Evolutionary conservation across 495 filamentous ascomycete species (phyloP).

Genomic region (Annulohypoxylon stygium): DNA sequence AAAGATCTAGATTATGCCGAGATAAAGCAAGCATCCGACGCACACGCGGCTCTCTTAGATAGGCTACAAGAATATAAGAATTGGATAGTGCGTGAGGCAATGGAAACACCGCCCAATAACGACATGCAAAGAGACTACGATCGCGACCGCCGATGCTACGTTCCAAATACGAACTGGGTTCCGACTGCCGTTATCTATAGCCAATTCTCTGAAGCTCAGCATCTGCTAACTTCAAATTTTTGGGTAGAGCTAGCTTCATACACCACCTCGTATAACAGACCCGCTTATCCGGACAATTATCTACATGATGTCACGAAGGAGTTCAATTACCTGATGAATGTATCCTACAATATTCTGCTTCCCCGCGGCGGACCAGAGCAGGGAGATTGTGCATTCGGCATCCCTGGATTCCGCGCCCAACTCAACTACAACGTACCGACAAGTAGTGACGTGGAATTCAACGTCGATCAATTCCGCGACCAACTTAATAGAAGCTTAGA

Average conservation of each 20-base stretch:
- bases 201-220: conserved; percentile 45
- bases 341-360: not conserved
- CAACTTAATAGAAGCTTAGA: conserved; percentile 15
- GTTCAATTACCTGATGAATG: conserved; percentile 7
- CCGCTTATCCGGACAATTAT: not conserved
- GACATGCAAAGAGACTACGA: conserved; percentile 16
- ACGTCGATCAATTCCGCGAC: not conserved
- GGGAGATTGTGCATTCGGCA: not conserved
- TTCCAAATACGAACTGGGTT: conserved; percentile 24
- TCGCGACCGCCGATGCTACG: conserved; percentile 50
- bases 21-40: conserved; percentile 28
- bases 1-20: not conserved
- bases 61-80: conserved; percentile 39
- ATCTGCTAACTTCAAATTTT: conserved; percentile 51
- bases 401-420: not conserved
- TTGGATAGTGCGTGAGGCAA: conserved; percentile 21
- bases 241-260: conserved; percentile 43
- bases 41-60: conserved; percentile 64
- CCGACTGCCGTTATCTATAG: conserved; percentile 35
- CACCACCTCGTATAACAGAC: not conserved
- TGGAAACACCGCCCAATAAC: not conserved
- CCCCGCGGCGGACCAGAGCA: not conserved
- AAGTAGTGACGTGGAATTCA: too few species aligned
- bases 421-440: not conserved
- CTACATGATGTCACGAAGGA: not conserved